Evolutionary conservation across 305 asterid species (phyloP), one percentile per base, ranked within the genome.

Genomic region (Fraxinus sp.): DNA sequence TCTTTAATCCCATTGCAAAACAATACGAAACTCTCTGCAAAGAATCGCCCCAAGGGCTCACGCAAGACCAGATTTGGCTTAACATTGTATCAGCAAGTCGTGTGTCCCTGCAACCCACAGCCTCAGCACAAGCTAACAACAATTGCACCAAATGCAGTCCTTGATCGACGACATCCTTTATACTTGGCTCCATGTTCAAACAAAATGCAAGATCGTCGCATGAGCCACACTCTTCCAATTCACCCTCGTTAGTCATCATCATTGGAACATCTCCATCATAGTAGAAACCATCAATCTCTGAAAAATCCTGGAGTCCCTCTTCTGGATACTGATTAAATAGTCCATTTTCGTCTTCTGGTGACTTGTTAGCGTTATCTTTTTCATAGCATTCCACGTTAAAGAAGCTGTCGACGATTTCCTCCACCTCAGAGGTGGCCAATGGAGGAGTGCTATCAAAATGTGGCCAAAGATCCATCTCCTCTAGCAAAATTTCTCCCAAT

Each of bases 81-180:
- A 92, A 83, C 30, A 91, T 74, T 8, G 92, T 83, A 35, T 82
- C 52, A 11, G 93, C 92, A n/a, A 91, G 90, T 0, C 33, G 85
- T 10, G 85, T 80, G 70, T 92, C 97, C 85, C 93, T 84, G 28
- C 93, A 91, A 16, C 93, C 92, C 30, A 92, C 88, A 2, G 93
- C 97, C 89, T 92, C 95, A 0, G 97, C 94, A 46, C 95, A 92
- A 64, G 91, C 92, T 72, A 92, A 81, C 32, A 92, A 81, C 24
- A 89, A 57, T 78, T 92, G 96, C 80, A 92, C 94, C 59, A 92
- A 80, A n/a, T 91, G 86, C 1, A 92, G 90, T 59, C 94, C 94
- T 8, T 85, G 84, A 46, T 87, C 91, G 7, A 82, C 90, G 18
- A 9, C 75, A 24, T 78, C 46, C 39, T 84, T 85, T 0, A 11